Evolutionary conservation across 495 filamentous ascomycete species (phyloP), one percentile per base, ranked within the genome.

Genomic region (Aspergillus diversus): DNA sequence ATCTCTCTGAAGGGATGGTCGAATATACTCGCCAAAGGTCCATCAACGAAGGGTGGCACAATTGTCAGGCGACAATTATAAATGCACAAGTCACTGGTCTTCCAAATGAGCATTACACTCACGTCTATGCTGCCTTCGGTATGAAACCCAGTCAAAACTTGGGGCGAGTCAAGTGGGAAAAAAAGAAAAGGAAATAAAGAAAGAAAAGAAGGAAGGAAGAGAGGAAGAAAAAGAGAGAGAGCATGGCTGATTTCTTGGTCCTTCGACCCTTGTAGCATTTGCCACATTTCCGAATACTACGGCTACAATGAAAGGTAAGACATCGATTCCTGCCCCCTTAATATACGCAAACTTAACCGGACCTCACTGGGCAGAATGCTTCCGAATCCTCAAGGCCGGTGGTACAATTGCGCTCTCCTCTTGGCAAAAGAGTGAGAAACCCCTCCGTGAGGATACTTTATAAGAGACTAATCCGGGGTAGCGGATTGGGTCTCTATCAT

Each of bases 111-210:
- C 53, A 71, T 13, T 80, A 65, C 61, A 71, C 73, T 2, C 70
- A 80, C 58, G 63, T 75, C 6, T 71, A 77, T 32, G 67, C 72
- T 51, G 67, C 66, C n/a, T 80, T 80, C 60, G 77, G 75, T 74
- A 49, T 43, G 39, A 43, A 11, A 4, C 5, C 39, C 39, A 12
- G 39, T 12, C 39, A 13, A 43, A 43, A 8, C 39, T 43, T 11
- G 21, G 21, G 21, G 21, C 21, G 21, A 27, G 21, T 27, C 21
- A 27, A 27, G 21, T 27, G 21, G 2, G 21, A 27, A 27, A 27
- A 27, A 27, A 27, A 27, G 21, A 27, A 27, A 27, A 27, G 21
- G 1, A 27, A 27, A 27, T 27, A 27, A 27, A 27, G 21, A 27
- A 27, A 27, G 21, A 27, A 27, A 27, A 2, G 21, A 27, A 27